phyloP scores from a whole-genome alignment of 2,329 filamentous ascomycete species.

The Pseudocercospora cruenta region DNA sequence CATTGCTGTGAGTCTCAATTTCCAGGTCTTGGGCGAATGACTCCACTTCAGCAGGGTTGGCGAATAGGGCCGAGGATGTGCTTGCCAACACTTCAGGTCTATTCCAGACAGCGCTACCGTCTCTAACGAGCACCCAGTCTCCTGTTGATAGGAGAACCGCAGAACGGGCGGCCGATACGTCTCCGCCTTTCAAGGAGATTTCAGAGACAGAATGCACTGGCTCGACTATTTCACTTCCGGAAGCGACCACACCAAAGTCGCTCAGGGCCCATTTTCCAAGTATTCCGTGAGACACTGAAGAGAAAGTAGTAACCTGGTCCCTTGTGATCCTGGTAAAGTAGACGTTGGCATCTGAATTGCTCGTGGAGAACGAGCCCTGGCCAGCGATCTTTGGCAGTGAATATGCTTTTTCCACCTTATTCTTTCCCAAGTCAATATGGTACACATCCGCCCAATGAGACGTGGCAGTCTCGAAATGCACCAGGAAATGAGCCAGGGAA shows the following conservation, averaged over 20 bases:
- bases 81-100: slow-evolving; percentile 81
- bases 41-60: slow-evolving; percentile 66
- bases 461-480: slow-evolving; percentile 72
- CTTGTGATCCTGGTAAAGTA: slow-evolving; percentile 85
- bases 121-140: slow-evolving; percentile 83
- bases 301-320: slow-evolving; percentile 72
- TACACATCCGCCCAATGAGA: slow-evolving; percentile 85
- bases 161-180: slow-evolving; percentile 75
- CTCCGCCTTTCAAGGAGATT: slow-evolving; percentile 70
- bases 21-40: slow-evolving; percentile 79
- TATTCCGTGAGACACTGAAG: slow-evolving; percentile 75
- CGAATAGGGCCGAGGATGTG: slow-evolving; percentile 78
- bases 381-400: slow-evolving; percentile 73
- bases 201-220: slow-evolving; percentile 76
- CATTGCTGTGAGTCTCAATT: slow-evolving; percentile 81
- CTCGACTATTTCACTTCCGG: slow-evolving; percentile 25
- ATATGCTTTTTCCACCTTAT: slow-evolving; percentile 75
- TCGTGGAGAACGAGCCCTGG: slow-evolving; percentile 75
- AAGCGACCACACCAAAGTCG: slow-evolving; percentile 34
- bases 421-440: slow-evolving; percentile 74
- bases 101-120: slow-evolving; percentile 79
- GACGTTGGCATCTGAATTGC: slow-evolving; percentile 76
- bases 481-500: slow-evolving; percentile 79
- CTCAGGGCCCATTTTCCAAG: slow-evolving; percentile 74
- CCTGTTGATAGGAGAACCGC: slow-evolving; percentile 67